Evolutionary conservation across 2,329 filamentous ascomycete genomes (phyloP).

Genomic region (Talaromyces sp.): DNA sequence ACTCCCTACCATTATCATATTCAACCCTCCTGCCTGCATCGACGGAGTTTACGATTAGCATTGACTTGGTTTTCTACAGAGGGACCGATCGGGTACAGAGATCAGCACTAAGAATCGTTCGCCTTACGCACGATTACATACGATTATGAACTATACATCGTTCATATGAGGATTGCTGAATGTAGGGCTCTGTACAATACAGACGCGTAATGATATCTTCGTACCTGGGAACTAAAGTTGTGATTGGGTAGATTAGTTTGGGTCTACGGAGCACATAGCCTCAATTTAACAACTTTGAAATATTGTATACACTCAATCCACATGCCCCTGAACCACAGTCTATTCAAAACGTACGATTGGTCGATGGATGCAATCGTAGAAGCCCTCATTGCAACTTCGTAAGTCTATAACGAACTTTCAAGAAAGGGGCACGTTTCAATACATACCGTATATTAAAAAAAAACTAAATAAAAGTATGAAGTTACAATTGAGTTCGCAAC

Average conservation of each 20-base stretch:
- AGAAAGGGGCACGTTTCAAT: background rate
- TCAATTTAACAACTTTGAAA: background rate
- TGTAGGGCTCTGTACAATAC: background rate
- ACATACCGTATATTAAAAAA: background rate
- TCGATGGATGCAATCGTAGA: background rate
- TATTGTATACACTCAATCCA: background rate
- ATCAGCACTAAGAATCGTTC: background rate
- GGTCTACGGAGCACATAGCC: background rate
- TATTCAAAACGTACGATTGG: background rate
- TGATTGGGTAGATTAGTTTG: background rate
- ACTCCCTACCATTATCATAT: background rate
- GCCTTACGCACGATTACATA: background rate
- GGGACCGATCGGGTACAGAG: background rate
- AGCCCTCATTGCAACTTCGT: background rate
- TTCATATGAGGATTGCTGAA: background rate
- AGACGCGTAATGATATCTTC: background rate
- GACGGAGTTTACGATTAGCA: conserved; percentile 1
- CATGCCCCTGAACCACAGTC: background rate
- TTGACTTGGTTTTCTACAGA: background rate
- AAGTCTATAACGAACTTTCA: too few species aligned
- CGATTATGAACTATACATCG: too few species aligned
- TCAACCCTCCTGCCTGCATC: background rate
- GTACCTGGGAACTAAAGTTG: background rate
- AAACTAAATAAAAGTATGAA: background rate
- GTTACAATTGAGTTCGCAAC: background rate